Evolutionary conservation across 2,329 filamentous ascomycete genomes (phyloP).

Genomic region (Ilyonectria sp.): DNA sequence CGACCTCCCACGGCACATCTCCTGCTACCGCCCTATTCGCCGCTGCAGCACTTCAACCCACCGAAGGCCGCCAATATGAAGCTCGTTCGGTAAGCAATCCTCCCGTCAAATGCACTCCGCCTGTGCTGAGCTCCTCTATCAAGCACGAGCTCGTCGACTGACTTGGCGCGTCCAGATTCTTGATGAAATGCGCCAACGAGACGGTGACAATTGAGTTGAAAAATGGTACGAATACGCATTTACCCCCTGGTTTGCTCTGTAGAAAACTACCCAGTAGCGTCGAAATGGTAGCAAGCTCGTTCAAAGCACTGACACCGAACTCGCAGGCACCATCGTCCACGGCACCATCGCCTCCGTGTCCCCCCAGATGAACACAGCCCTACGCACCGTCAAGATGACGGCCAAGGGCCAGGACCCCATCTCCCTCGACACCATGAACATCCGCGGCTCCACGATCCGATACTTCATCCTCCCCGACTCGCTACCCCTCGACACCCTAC

Average conservation of each 20-base stretch:
- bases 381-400: conserved; percentile 98
- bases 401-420: conserved; percentile 89
- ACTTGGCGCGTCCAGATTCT: conserved; percentile 75
- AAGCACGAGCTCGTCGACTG: conserved; percentile 43
- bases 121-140: conserved; percentile 41
- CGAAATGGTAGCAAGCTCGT: neutral
- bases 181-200: conserved; percentile 99
- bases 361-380: conserved; percentile 97
- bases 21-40: conserved; percentile 20
- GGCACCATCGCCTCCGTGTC: conserved; percentile 97
- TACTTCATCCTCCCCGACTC: conserved; percentile 98
- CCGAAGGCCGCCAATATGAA: conserved; percentile 79
- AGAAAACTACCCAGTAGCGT: neutral
- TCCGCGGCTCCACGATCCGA: conserved; percentile 94
- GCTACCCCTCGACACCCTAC: conserved; percentile 91
- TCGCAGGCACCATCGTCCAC: conserved; percentile 89
- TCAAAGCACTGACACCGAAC: conserved; percentile 30
- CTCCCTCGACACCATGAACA: conserved; percentile 94
- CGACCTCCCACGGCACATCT: conserved; percentile 28
- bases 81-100: conserved; percentile 86
- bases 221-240: conserved; percentile 77
- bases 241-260: neutral
- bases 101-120: conserved; percentile 30
- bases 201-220: conserved; percentile 99
- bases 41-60: conserved; percentile 22